Conservation (phyloP, 148 eudicot genomes). For the Rhododendron kiyosumense region DNA sequence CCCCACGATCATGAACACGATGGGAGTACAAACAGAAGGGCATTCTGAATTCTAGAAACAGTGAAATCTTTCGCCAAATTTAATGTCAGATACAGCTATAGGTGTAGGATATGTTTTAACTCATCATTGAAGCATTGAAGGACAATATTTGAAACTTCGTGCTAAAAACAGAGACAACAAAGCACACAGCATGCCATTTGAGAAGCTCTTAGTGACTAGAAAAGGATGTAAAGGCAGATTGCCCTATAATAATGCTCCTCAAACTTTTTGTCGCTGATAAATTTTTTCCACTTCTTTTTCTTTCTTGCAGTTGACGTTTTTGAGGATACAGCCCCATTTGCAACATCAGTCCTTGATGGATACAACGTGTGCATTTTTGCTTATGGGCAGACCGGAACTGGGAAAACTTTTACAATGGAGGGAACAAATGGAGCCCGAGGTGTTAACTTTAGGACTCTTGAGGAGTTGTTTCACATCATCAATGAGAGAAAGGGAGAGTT, state of each 20-base stretch:
- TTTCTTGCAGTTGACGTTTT: slow-evolving; percentile 57
- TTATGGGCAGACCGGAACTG: slow-evolving; percentile 97
- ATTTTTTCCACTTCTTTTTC: not conserved
- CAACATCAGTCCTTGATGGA: slow-evolving; percentile 89
- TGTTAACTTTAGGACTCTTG: slow-evolving; percentile 85
- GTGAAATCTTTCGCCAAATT: not conserved
- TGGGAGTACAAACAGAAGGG: not conserved
- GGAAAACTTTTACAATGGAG: slow-evolving; percentile 97
- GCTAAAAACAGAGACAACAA: not conserved
- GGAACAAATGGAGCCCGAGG: slow-evolving; percentile 84
- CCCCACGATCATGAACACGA: not conserved
- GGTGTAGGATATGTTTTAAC: not conserved
- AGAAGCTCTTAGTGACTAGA: not conserved
- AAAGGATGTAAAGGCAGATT: not conserved
- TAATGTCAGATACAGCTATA: not conserved
- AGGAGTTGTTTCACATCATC: slow-evolving; percentile 63
- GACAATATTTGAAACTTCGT: not conserved
- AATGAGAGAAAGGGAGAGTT: slow-evolving; percentile 56
- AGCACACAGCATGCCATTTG: not conserved
- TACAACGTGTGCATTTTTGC: slow-evolving; percentile 96
- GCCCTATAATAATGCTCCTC: not conserved
- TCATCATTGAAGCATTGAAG: not conserved
- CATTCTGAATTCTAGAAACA: not conserved
- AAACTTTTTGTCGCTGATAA: not conserved
- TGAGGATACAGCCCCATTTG: slow-evolving; percentile 88